Conservation (phyloP, 345 rosid genomes). For the Hypericum perforatum region DNA sequence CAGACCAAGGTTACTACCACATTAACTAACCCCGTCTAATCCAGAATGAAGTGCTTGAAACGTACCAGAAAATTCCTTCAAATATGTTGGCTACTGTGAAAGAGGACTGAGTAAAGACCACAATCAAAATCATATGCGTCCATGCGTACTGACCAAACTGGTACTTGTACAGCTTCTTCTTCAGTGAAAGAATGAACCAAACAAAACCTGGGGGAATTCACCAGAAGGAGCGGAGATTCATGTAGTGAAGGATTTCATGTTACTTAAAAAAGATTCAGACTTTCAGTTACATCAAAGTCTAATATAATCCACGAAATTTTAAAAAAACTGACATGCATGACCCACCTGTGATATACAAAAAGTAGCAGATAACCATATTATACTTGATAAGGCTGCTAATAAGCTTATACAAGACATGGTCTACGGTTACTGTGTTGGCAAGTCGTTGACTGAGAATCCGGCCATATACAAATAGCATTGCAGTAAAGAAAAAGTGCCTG, state of each 20-base stretch:
- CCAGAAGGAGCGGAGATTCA: neutral
- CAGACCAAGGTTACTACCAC: neutral
- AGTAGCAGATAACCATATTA: slow-evolving; percentile 86
- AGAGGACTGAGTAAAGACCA: slow-evolving; percentile 92
- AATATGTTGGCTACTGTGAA: slow-evolving; percentile 97
- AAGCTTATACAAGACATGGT: slow-evolving; percentile 67
- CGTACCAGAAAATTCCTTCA: slow-evolving; percentile 97
- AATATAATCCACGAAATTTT: neutral
- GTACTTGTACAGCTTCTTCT: slow-evolving; percentile 99
- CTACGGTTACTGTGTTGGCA: slow-evolving; percentile 75
- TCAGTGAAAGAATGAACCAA: slow-evolving; percentile 95
- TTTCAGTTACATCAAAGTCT: neutral
- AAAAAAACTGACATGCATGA: neutral
- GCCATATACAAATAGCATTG: slow-evolving; percentile 89
- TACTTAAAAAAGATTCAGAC: neutral
- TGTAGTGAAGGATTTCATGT: neutral
- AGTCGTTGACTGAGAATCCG: slow-evolving; percentile 90
- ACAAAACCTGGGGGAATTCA: slow-evolving; percentile 54
- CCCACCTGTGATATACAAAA: slow-evolving; percentile 77
- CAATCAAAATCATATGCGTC: slow-evolving; percentile 99
- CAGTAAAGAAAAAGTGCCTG: slow-evolving; percentile 18
- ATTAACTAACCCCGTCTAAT: neutral
- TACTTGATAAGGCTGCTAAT: slow-evolving; percentile 78
- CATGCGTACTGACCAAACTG: slow-evolving; percentile 99
- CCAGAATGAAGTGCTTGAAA: too few relatives aligned